Evolutionary conservation across 805 yeast species (phyloP).

Genomic region (Teunomyces cretensis): DNA sequence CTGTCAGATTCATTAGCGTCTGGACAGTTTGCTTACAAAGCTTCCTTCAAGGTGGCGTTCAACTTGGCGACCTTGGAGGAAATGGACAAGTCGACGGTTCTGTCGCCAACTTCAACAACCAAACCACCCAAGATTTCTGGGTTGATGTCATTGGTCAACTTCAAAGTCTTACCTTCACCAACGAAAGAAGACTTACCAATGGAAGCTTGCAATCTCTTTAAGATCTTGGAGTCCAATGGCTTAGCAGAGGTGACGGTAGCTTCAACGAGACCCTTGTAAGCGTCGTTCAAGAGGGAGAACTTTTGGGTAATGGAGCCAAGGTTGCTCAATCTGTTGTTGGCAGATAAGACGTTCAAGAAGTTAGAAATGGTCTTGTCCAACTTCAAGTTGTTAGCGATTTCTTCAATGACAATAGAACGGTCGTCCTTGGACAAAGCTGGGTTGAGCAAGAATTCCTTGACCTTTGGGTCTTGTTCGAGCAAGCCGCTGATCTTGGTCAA

Average conservation of each 20-base stretch:
- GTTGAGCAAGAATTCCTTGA: slow-evolving; percentile 62
- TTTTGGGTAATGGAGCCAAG: slow-evolving; percentile 65
- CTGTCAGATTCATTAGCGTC: neutral
- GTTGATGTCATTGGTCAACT: slow-evolving; percentile 77
- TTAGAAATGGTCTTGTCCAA: slow-evolving; percentile 74
- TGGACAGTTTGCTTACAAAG: slow-evolving; percentile 54
- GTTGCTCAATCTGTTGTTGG: slow-evolving; percentile 86
- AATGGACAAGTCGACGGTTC: slow-evolving; percentile 91
- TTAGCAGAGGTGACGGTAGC: slow-evolving; percentile 88
- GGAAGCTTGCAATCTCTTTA: slow-evolving; percentile 76
- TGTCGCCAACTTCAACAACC: slow-evolving; percentile 93
- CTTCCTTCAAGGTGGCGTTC: slow-evolving; percentile 84
- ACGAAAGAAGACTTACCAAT: slow-evolving; percentile 77
- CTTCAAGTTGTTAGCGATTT: slow-evolving; percentile 47
- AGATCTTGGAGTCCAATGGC: slow-evolving; percentile 77
- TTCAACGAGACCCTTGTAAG: slow-evolving; percentile 88
- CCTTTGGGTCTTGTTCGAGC: slow-evolving; percentile 61
- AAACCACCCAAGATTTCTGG: slow-evolving; percentile 95
- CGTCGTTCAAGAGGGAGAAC: slow-evolving; percentile 78
- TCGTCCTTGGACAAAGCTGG: slow-evolving; percentile 81
- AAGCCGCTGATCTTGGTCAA: slow-evolving; percentile 57
- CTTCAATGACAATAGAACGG: slow-evolving; percentile 67
- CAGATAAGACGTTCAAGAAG: slow-evolving; percentile 82
- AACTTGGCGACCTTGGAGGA: slow-evolving; percentile 81
- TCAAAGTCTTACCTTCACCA: slow-evolving; percentile 82